Conservation (phyloP, 345 rosid genomes). For the Linum usitatissimum region DNA sequence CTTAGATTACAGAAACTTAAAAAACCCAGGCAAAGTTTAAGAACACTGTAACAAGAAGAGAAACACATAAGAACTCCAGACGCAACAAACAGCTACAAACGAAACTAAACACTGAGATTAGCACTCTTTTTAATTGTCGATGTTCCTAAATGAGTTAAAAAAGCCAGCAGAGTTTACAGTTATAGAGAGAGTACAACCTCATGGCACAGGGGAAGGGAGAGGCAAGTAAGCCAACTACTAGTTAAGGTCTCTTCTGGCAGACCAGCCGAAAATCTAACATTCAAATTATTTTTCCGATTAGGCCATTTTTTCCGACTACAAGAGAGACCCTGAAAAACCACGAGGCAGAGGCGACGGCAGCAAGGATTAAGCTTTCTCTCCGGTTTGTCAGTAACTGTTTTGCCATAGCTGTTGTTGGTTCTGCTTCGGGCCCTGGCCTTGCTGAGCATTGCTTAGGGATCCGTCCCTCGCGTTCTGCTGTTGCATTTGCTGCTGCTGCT, state of each 20-base stretch:
- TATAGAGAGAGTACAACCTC: slow-evolving; percentile 44
- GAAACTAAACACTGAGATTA: slow-evolving; percentile 31
- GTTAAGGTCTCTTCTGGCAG: slow-evolving; percentile 14
- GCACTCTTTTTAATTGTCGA: slow-evolving; percentile 24
- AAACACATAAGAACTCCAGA: neutral
- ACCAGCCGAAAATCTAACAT: slow-evolving; percentile 15
- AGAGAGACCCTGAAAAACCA: slow-evolving; percentile 43
- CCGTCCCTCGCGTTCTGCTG: slow-evolving; percentile 81
- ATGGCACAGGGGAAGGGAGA: slow-evolving; percentile 38
- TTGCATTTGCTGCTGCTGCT: slow-evolving; percentile 19
- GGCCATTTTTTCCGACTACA: slow-evolving; percentile 34
- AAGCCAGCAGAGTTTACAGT: slow-evolving; percentile 14
- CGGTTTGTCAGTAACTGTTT: slow-evolving; percentile 53
- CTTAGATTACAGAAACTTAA: no score
- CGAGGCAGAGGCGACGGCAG: slow-evolving; percentile 15
- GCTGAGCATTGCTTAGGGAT: slow-evolving; percentile 37
- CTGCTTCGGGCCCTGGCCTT: slow-evolving; percentile 82
- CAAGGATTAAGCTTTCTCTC: neutral
- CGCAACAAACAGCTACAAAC: neutral
- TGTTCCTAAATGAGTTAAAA: slow-evolving; percentile 35
- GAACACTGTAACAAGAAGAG: neutral
- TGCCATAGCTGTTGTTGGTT: slow-evolving; percentile 81
- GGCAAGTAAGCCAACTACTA: slow-evolving; percentile 8
- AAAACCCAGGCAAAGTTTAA: neutral
- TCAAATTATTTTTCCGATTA: slow-evolving; percentile 14